Evolutionary conservation across 2,329 filamentous ascomycete species (phyloP).

Genomic region (Coleophoma crateriformis): DNA sequence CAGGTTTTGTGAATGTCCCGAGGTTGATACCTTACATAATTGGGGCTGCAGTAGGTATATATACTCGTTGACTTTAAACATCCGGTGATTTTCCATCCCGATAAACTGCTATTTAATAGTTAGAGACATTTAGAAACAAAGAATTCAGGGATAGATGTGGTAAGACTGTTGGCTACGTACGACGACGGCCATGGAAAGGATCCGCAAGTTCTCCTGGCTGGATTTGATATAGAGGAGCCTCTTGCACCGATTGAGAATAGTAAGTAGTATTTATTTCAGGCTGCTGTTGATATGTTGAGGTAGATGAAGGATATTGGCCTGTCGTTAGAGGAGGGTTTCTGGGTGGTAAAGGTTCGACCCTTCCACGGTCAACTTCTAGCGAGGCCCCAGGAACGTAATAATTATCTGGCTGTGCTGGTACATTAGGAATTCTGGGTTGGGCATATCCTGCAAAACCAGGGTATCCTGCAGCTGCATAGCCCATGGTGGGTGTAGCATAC

Average conservation of each 20-base stretch:
- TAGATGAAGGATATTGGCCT: constrained; percentile 7
- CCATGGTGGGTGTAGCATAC: constrained; percentile 15
- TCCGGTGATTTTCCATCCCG: too few species aligned
- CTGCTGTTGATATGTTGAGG: constrained; percentile 11
- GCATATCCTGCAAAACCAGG: constrained; percentile 14
- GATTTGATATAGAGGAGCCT: constrained; percentile 29
- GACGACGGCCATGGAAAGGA: constrained; percentile 53
- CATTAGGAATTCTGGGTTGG: constrained; percentile 13
- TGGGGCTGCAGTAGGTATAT: too few species aligned
- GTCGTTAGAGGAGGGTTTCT: constrained; percentile 11
- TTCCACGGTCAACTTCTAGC: constrained; percentile 6
- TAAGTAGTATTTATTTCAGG: constrained; percentile 9
- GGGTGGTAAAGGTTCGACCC: constrained; percentile 10
- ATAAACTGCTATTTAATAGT: too few species aligned
- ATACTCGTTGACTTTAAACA: too few species aligned
- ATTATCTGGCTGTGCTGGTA: constrained; percentile 7
- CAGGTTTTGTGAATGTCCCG: too few species aligned
- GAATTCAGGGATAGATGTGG: too few species aligned
- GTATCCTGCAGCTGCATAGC: constrained; percentile 10
- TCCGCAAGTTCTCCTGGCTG: constrained; percentile 39
- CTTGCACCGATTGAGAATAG: constrained; percentile 28
- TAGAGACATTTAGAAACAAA: too few species aligned
- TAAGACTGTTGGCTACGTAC: too few species aligned
- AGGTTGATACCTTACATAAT: too few species aligned
- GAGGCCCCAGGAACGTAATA: constrained; percentile 23